Conservation (phyloP, 257 asterid species). For the Ocimum tenuiflorum region DNA sequence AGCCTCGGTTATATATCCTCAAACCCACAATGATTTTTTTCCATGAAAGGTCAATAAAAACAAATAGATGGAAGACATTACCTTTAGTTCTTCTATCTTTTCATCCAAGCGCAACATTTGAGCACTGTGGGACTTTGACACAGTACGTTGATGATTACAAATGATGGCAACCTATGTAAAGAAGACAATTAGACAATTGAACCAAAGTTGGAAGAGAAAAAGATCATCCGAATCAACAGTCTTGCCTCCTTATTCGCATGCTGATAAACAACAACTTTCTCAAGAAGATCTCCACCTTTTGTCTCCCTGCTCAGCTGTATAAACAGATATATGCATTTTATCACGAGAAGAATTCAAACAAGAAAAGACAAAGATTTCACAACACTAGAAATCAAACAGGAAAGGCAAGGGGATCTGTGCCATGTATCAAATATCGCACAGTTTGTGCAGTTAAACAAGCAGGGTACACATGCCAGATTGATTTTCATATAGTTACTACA, state of each 20-base stretch:
- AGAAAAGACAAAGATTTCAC: not conserved
- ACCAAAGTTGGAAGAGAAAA: not conserved
- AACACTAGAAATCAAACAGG: not conserved
- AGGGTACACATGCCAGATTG: not conserved
- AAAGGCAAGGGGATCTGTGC: not conserved
- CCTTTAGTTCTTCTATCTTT: constrained; percentile 86
- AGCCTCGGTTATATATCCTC: not conserved
- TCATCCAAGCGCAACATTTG: constrained; percentile 74
- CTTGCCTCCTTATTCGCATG: constrained; percentile 90
- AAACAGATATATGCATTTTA: not conserved
- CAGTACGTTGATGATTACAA: constrained; percentile 95
- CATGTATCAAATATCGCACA: not conserved
- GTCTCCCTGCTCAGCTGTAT: constrained; percentile 67
- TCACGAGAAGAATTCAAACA: not conserved
- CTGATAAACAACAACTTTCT: constrained; percentile 63
- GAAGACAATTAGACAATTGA: not conserved
- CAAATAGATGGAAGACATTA: constrained; percentile 21
- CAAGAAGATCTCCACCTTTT: constrained; percentile 57
- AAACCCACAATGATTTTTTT: not conserved
- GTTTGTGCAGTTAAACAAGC: not conserved
- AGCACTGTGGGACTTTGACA: constrained; percentile 73
- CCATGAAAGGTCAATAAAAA: not conserved
- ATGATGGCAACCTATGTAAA: constrained; percentile 81
- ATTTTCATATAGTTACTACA: not conserved
- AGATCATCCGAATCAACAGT: constrained; percentile 6